Base-by-base conservation (phyloP, 805 yeast species). In the Kuraishia cidri region DNA sequence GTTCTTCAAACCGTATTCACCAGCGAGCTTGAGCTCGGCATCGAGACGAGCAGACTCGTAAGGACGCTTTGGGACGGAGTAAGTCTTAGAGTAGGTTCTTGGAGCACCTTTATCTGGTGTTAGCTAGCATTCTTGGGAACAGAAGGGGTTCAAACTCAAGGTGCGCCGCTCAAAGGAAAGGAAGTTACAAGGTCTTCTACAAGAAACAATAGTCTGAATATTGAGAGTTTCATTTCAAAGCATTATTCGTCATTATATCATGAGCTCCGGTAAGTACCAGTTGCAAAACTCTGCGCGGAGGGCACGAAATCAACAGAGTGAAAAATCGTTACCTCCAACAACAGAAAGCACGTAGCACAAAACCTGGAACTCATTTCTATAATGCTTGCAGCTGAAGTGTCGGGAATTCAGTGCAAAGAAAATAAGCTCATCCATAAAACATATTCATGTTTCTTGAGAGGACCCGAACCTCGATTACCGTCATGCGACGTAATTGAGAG, bases 1-100 rank as follows among this genome's bases (percentile, higher is more conserved):
- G 96, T 92, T 92, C 78, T 87, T 90, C 66, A 92, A 82, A 80
- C 98, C 98, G 83, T 72, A 88, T 73, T 92, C 97, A 79, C 98
- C 98, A 63, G 94, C 97, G 64, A 92, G 84, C 75, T 92, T 90
- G 69, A 92, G 84, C 75, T 92, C 98, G 66, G 95, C 86, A 61
- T 92, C 98, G 69, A 92, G 80, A 81, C 98, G 95, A 69, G 97
- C 94, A 54, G 94, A 84, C 76, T 92, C 99, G 79, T 83, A 92
- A 50, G 97, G 97, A 70, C 94, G 86, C 81, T 85, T 87, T 76
- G 99, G 99, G 65, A 90, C 95, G 63, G 96, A 73, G 86, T 85
- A 92, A 62, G 99, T 92, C 87, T 92, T 92, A 58, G 98, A 90
- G 83, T 90, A 82, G 64, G 95, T 86, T 78, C 95, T 84, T 75